Percentiles rank a stretch among this genome's conserved stretches.
Evolutionary conservation across 805 yeast genomes (phyloP).

Genomic region (Wickerhamomyces chambardii): DNA sequence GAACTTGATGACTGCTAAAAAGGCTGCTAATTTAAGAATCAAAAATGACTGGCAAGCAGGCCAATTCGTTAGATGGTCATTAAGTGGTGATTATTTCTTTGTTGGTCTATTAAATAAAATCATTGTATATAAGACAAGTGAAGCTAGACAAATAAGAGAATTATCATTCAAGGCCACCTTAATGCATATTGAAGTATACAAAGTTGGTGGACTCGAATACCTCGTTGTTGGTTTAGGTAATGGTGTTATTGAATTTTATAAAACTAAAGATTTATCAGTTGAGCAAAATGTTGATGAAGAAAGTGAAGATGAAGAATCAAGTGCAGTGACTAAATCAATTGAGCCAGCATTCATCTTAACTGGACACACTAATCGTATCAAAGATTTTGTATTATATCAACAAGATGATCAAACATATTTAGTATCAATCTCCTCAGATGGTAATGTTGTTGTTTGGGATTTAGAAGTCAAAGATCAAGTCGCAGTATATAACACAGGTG

Average conservation of each 20-base stretch:
- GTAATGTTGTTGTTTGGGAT: slow-evolving; percentile 90
- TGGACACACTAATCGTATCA: slow-evolving; percentile 84
- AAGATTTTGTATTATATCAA: slow-evolving; percentile 53
- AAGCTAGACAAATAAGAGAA: slow-evolving; percentile 49
- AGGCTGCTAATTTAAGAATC: slow-evolving; percentile 76
- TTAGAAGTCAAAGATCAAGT: slow-evolving; percentile 59
- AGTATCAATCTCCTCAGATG: slow-evolving; percentile 86
- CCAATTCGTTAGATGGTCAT: slow-evolving; percentile 59
- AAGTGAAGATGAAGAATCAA: slow-evolving; percentile 16
- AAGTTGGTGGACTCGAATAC: slow-evolving; percentile 40
- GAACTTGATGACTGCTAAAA: slow-evolving; percentile 95
- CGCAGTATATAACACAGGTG: slow-evolving; percentile 87
- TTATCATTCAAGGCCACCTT: slow-evolving; percentile 45
- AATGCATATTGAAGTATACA: slow-evolving; percentile 55
- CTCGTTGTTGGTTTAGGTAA: slow-evolving; percentile 60
- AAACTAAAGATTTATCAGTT: slow-evolving; percentile 25
- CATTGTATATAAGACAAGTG: slow-evolving; percentile 53
- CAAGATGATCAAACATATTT: slow-evolving; percentile 36
- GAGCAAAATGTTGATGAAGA: slow-evolving; percentile 16
- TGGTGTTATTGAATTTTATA: slow-evolving; percentile 59
- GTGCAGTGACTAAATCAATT: slow-evolving; percentile 9
- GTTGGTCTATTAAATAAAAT: slow-evolving; percentile 67
- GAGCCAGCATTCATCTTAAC: slow-evolving; percentile 49
- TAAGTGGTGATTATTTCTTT: slow-evolving; percentile 59
- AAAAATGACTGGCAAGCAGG: slow-evolving; percentile 62